A percentile compares a stretch with the other conserved stretches of the same genome.
Evolutionary conservation across 768 basidiomycete genomes (phyloP).

Genomic region (Psilocybe azurescens): DNA sequence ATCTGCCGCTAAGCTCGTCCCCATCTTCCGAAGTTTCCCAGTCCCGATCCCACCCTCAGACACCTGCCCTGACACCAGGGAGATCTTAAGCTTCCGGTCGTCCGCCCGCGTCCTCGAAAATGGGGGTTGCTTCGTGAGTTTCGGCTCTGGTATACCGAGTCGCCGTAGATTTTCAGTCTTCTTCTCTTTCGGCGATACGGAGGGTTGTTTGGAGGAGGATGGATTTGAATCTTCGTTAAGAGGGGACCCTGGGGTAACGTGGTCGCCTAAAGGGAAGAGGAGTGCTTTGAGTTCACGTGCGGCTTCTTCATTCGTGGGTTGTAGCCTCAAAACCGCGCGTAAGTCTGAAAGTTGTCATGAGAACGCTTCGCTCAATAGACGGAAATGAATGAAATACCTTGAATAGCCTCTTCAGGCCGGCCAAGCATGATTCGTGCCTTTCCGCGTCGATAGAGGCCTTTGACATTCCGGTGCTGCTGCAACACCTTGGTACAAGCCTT

Average conservation of each 20-base stretch:
- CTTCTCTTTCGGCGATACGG: constrained; percentile 19
- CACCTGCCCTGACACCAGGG: constrained; percentile 32
- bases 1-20: not conserved
- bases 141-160: constrained; percentile 44
- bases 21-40: constrained; percentile 11
- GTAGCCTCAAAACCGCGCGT: constrained; percentile 61
- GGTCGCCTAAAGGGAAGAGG: constrained; percentile 30
- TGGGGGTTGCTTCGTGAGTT: constrained; percentile 52
- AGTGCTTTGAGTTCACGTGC: constrained; percentile 56
- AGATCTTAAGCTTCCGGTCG: constrained; percentile 57
- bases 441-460: constrained; percentile 74
- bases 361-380: not conserved
- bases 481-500: constrained; percentile 70
- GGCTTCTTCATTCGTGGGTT: constrained; percentile 70
- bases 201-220: constrained; percentile 29
- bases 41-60: constrained; percentile 1
- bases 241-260: constrained; percentile 17
- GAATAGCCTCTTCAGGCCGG: constrained; percentile 59
- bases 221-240: constrained; percentile 20
- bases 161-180: constrained; percentile 30
- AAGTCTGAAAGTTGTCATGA: constrained; percentile 48
- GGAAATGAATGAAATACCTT: constrained; percentile 43
- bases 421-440: constrained; percentile 68
- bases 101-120: constrained; percentile 58
- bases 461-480: constrained; percentile 67